These are phyloP conservation scores for Boletus insuetus DNA, from an alignment of 768 basidiomycete genomes.

Conservation along the genomic window DNA sequence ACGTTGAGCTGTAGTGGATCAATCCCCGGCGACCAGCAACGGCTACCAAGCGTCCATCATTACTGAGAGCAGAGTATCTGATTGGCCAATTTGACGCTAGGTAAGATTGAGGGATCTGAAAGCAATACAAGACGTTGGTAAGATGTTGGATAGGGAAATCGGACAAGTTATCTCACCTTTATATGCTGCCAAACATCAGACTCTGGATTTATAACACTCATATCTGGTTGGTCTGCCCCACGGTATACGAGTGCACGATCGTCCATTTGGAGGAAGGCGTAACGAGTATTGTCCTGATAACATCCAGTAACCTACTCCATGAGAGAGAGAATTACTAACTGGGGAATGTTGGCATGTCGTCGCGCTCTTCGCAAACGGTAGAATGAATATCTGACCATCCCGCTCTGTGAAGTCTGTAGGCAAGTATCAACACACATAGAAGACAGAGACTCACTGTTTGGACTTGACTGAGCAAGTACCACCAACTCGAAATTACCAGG, in stretches of 20 bases:
- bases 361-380: constrained; percentile 95
- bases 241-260: constrained; percentile 91
- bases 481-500: constrained; percentile 91
- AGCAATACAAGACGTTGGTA: background rate
- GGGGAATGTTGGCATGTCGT: constrained; percentile 90
- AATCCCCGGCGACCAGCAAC: constrained; percentile 89
- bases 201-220: constrained; percentile 97
- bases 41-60: constrained; percentile 88
- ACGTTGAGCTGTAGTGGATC: constrained; percentile 90
- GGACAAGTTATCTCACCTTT: constrained; percentile 50
- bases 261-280: constrained; percentile 94
- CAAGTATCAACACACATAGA: background rate
- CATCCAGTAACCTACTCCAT: constrained; percentile 2
- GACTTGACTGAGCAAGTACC: constrained; percentile 56
- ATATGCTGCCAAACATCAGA: constrained; percentile 98
- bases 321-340: constrained; percentile 43
- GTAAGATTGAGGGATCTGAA: constrained; percentile 85
- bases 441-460: constrained; percentile 42
- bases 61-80: constrained; percentile 85
- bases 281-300: constrained; percentile 88
- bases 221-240: constrained; percentile 95
- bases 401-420: constrained; percentile 36
- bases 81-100: constrained; percentile 92
- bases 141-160: background rate
- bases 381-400: constrained; percentile 73